Conservation (phyloP, 306 rosid genomes). For the Malus sieversii region DNA sequence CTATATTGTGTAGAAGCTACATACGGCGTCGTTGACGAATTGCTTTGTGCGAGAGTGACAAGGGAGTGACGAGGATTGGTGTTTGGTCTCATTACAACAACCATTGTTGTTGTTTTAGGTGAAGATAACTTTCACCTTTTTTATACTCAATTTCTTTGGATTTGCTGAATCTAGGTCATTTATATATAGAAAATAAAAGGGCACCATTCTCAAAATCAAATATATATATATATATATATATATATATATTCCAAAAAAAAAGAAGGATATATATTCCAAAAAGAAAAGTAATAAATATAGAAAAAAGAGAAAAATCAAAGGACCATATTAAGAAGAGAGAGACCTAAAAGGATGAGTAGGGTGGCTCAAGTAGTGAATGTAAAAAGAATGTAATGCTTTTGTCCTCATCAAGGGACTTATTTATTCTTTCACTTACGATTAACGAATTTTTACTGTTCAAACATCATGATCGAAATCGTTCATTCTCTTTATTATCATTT, state of each 20-base stretch:
- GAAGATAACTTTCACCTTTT: conserved; percentile 11
- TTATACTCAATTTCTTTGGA: not conserved
- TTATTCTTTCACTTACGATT: too few relatives aligned
- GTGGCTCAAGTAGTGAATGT: not conserved
- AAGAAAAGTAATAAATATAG: not conserved
- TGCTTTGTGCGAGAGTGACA: conserved; percentile 9
- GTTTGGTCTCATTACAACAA: conserved; percentile 17
- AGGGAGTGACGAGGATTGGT: conserved; percentile 3
- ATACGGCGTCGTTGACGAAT: not conserved
- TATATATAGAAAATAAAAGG: not conserved
- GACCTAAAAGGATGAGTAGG: not conserved
- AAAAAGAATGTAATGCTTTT: not conserved
- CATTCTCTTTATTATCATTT: too few relatives aligned
- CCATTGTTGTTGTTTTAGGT: not conserved
- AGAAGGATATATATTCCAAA: not conserved
- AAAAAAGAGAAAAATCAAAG: not conserved
- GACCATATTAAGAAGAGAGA: not conserved
- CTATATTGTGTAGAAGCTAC: not conserved
- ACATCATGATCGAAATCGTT: too few relatives aligned
- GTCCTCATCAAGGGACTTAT: too few relatives aligned
- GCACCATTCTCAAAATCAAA: not conserved
- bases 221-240: not conserved
- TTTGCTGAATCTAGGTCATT: conserved; percentile 1
- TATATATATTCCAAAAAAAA: not conserved
- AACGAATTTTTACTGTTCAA: too few relatives aligned